These are phyloP conservation scores for Begonia peltatifolia DNA, from an alignment of 306 rosid species.

Conservation along the genomic window DNA sequence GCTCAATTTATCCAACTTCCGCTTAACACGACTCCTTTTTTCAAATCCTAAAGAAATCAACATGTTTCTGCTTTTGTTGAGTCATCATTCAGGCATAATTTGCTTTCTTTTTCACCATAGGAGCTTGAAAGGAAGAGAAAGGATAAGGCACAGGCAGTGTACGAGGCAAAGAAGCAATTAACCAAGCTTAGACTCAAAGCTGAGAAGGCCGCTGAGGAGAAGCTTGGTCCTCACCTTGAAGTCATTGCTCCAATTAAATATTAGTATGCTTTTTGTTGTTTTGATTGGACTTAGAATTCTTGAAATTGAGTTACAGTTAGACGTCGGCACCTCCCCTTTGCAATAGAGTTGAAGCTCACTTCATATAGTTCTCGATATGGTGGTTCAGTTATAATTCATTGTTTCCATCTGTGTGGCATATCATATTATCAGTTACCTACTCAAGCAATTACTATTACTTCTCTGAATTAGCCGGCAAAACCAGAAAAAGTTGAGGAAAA, in stretches of 20 bases:
- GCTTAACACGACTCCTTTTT: too few species aligned
- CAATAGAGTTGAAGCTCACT: background rate
- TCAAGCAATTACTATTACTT: background rate
- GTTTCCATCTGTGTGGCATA: too few species aligned
- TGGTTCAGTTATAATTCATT: background rate
- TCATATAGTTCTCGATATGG: background rate
- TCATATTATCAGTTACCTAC: too few species aligned
- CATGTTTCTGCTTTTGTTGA: too few species aligned
- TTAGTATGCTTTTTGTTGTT: conserved; percentile 7
- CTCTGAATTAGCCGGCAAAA: background rate
- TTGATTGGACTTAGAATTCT: background rate
- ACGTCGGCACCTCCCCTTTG: conserved; percentile 2
- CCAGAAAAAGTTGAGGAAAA: background rate
- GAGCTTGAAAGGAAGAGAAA: conserved; percentile 67
- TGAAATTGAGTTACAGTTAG: conserved; percentile 5
- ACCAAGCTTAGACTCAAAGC: conserved; percentile 48
- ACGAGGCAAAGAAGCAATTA: conserved; percentile 60
- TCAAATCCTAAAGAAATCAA: too few species aligned
- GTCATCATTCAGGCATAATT: too few species aligned
- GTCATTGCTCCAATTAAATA: conserved; percentile 47
- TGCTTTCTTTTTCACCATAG: conserved; percentile 5
- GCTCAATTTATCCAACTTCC: too few species aligned
- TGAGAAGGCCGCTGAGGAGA: conserved; percentile 43
- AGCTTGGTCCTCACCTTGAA: conserved; percentile 45
- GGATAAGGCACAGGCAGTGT: conserved; percentile 36